Conservation (phyloP, 495 filamentous ascomycete species). For the Viridothelium virens region DNA sequence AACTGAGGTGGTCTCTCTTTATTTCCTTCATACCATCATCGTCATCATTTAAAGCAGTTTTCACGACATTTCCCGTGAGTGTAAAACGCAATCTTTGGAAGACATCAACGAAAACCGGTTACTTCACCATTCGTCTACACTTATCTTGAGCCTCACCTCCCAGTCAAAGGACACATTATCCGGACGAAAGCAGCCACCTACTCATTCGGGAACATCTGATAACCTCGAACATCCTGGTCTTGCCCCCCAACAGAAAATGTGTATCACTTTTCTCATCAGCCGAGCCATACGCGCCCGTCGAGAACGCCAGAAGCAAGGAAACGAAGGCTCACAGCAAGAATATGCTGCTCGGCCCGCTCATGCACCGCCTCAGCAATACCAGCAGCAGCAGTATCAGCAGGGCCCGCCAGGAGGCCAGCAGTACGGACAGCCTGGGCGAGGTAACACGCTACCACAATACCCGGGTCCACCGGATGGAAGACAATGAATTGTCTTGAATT, state of each 20-base stretch:
- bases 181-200: no score
- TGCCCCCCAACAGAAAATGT: background rate
- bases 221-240: no score
- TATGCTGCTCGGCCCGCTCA: background rate
- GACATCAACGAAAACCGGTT: no score
- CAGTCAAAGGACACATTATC: no score
- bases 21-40: background rate
- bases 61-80: background rate
- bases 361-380: background rate
- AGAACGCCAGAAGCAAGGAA: background rate
- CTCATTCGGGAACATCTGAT: no score
- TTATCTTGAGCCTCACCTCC: no score
- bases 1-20: background rate
- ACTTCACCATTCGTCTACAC: no score
- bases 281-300: background rate
- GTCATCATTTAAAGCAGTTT: background rate
- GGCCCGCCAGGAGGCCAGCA: background rate
- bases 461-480: background rate
- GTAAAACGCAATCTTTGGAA: no score
- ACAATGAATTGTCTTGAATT: background rate
- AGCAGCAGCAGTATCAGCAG: slow-evolving; percentile 8
- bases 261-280: background rate
- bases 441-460: slow-evolving; percentile 4
- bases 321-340: slow-evolving; percentile 6
- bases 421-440: background rate